Percentiles rank a stretch among this genome's conserved stretches.
Conservation (phyloP, 1,284 basidiomycete genomes). For the Xanthoconium separans region DNA sequence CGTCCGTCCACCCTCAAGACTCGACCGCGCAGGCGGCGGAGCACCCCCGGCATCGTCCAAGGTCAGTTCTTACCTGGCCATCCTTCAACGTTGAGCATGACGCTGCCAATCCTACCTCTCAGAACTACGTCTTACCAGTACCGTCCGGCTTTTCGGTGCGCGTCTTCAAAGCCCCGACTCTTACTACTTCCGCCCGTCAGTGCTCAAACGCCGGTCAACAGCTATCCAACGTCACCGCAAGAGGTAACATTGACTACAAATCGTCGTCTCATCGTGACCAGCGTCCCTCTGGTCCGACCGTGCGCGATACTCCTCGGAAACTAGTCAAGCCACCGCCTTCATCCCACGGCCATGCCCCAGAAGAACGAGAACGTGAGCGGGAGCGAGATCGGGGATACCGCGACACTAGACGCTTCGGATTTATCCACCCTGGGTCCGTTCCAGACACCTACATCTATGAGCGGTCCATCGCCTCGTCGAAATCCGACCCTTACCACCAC, state of each 20-base stretch:
- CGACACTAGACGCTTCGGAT: conserved; percentile 31
- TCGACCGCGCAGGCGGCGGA: conserved; percentile 26
- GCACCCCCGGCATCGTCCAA: conserved; percentile 30
- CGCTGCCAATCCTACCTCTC: not conserved
- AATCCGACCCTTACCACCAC: conserved; percentile 46
- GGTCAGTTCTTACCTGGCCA: conserved; percentile 18
- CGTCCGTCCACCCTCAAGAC: conserved; percentile 32
- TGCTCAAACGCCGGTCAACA: conserved; percentile 33
- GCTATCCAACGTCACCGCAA: conserved; percentile 32
- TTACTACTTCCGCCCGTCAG: conserved; percentile 34
- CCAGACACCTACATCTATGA: conserved; percentile 58
- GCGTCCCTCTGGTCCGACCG: conserved; percentile 19
- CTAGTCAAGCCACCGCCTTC: conserved; percentile 28
- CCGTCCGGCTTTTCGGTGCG: conserved; percentile 50
- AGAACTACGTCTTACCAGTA: conserved; percentile 38
- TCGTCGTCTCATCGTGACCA: conserved; percentile 28
- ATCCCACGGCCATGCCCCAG: conserved; percentile 24
- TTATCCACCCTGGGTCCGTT: conserved; percentile 44
- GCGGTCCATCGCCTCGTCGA: conserved; percentile 47
- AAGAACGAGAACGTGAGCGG: conserved; percentile 26
- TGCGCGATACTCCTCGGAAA: conserved; percentile 27
- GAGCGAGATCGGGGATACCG: conserved; percentile 24
- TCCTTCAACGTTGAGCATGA: conserved; percentile 3
- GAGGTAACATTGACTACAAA: conserved; percentile 47
- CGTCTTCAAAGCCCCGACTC: conserved; percentile 48